Evolutionary conservation across 176 grass and related monocot genomes (phyloP), one percentile per base, ranked within the genome.

Genomic region (Canna indica): DNA sequence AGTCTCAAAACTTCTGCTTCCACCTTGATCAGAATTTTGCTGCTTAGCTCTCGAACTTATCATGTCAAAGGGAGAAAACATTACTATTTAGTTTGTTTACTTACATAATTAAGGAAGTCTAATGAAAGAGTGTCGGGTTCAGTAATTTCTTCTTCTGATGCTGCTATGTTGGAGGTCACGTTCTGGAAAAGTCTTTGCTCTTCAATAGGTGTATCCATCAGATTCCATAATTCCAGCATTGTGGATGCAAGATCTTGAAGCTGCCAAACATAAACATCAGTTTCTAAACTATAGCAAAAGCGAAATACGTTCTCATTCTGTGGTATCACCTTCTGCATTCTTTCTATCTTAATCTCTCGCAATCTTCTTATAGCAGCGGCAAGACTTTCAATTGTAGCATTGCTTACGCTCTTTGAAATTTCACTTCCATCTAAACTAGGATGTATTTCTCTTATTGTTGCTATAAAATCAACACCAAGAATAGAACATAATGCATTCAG

Each of bases 191-290:
- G 73, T 76, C 84, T 76, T 70, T 91, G 88, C 58, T 96, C 92
- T 89, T 89, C 83, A 34, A 81, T 64, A 56, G 92, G 88, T 53
- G 86, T 88, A 59, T 96, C 88, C 92, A 96, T 89, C 45, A 96
- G 78, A 78, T 96, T 86, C 92, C 92, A 96, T 59, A 91, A 76
- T 64, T 89, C 85, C 38, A 96, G 81, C 83, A 96, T 83, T 73
- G 71, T 80, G 30, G 83, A 84, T 15, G 83, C 88, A 59, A 89
- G 78, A 77, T 91, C 80, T 85, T 91, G 88, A 84, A 96, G 85
- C 92, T 91, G 79, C 41, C 28, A 59, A 20, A 75, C 5, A 66
- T 75, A 39, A 79, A 34, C 1, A n/a, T 47, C 31, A 1, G 2
- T 8, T 16, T n/a, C 22, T 36, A 36, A 20, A 36, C 7, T 64